phyloP scores from a whole-genome alignment of 768 basidiomycete genomes.

The Xerocomellus amylosporus region DNA sequence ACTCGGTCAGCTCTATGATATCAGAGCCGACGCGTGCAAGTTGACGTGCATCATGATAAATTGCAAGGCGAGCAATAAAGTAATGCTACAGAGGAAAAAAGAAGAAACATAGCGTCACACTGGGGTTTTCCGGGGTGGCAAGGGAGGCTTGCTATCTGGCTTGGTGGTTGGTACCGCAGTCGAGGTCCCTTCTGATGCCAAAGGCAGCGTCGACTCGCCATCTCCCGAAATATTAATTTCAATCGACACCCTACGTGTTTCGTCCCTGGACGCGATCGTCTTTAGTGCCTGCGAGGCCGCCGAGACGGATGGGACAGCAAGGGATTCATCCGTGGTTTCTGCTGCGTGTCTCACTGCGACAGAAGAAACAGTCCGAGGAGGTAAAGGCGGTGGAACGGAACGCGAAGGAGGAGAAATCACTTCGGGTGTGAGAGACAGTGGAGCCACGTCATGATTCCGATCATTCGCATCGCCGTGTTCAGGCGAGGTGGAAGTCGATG shows the following conservation, averaged over 20 bases:
- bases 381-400: conserved; percentile 37
- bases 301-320: conserved; percentile 22
- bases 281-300: conserved; percentile 57
- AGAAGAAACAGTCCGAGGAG: conserved; percentile 40
- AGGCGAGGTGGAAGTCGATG: conserved; percentile 6
- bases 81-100: conserved; percentile 4
- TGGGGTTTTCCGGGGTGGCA: conserved; percentile 33
- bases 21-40: too few relatives aligned
- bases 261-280: conserved; percentile 52
- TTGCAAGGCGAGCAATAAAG: neutral
- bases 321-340: conserved; percentile 24
- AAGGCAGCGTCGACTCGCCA: conserved; percentile 3
- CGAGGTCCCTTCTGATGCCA: conserved; percentile 4
- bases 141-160: conserved; percentile 27
- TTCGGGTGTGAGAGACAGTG: conserved; percentile 28
- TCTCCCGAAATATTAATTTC: conserved; percentile 18
- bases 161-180: neutral
- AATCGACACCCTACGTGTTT: conserved; percentile 28
- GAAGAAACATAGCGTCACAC: conserved; percentile 7
- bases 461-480: conserved; percentile 17
- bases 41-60: neutral
- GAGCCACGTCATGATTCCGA: conserved; percentile 30
- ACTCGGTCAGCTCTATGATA: too few relatives aligned
- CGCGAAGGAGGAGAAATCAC: conserved; percentile 24
- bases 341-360: conserved; percentile 30